phyloP scores from a whole-genome alignment of 2,329 filamentous ascomycete genomes.

The Stagonosporopsis rhizophila region DNA sequence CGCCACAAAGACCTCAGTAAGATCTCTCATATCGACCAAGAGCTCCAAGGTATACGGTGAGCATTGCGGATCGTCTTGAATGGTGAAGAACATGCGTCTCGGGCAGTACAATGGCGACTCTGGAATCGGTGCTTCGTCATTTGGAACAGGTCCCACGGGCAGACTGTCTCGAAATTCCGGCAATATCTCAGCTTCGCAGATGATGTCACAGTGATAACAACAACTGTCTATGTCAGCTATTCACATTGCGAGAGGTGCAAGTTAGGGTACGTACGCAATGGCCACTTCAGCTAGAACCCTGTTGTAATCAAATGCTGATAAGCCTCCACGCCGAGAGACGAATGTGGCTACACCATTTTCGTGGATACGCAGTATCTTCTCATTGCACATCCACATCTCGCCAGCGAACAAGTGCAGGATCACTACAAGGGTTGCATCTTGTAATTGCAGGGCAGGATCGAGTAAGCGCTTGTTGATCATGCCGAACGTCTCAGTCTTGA shows the following conservation, averaged over 20 bases:
- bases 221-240: conserved; percentile 24
- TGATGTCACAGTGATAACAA: conserved; percentile 37
- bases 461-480: conserved; percentile 37
- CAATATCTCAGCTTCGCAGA: conserved; percentile 34
- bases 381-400: conserved; percentile 43
- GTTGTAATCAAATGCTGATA: conserved; percentile 22
- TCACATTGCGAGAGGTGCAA: not conserved
- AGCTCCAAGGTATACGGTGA: conserved; percentile 32
- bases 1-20: conserved; percentile 40
- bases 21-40: conserved; percentile 41
- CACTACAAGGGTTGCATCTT: conserved; percentile 39
- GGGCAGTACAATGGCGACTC: conserved; percentile 47
- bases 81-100: conserved; percentile 27
- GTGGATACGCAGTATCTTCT: conserved; percentile 34
- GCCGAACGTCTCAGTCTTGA: conserved; percentile 37
- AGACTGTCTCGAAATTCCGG: conserved; percentile 27
- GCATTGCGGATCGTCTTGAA: conserved; percentile 31
- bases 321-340: conserved; percentile 33
- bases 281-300: conserved; percentile 28
- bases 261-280: conserved; percentile 30
- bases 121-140: conserved; percentile 25
- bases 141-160: conserved; percentile 3
- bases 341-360: conserved; percentile 34
- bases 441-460: conserved; percentile 12
- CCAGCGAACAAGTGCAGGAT: conserved; percentile 41